Evolutionary conservation across 2,329 filamentous ascomycete genomes (phyloP).

Genomic region (Fusarium sp.): DNA sequence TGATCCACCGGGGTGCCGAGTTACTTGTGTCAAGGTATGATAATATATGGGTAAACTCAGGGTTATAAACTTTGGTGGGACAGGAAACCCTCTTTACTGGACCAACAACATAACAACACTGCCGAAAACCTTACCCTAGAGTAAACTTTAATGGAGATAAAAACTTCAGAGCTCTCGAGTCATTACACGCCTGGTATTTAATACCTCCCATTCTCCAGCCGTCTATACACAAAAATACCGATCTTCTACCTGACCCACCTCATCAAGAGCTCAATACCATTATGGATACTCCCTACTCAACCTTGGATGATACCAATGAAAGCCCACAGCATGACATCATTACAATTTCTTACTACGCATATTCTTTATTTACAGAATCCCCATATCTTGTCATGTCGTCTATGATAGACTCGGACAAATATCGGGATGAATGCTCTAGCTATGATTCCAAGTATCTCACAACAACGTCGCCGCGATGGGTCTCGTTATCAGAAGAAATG

Average conservation of each 20-base stretch:
- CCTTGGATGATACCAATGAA: too few relatives aligned
- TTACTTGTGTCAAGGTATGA: too few relatives aligned
- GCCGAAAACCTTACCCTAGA: neutral
- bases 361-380: neutral
- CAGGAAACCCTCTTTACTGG: too few relatives aligned
- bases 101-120: too few relatives aligned
- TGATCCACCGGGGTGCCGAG: too few relatives aligned
- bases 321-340: too few relatives aligned
- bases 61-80: too few relatives aligned
- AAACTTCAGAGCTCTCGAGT: neutral
- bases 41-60: too few relatives aligned
- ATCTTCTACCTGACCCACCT: too few relatives aligned
- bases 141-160: neutral
- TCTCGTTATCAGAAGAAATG: neutral
- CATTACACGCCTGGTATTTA: too few relatives aligned
- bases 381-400: neutral
- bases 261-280: too few relatives aligned
- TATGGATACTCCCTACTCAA: neutral
- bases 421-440: neutral
- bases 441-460: neutral
- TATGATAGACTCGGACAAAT: neutral
- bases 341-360: rapidly evolving
- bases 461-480: neutral
- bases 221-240: neutral
- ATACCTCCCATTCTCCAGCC: neutral